Evolutionary conservation across 441 rosid genomes (phyloP).

Genomic region (Metrosideros polymorpha): DNA sequence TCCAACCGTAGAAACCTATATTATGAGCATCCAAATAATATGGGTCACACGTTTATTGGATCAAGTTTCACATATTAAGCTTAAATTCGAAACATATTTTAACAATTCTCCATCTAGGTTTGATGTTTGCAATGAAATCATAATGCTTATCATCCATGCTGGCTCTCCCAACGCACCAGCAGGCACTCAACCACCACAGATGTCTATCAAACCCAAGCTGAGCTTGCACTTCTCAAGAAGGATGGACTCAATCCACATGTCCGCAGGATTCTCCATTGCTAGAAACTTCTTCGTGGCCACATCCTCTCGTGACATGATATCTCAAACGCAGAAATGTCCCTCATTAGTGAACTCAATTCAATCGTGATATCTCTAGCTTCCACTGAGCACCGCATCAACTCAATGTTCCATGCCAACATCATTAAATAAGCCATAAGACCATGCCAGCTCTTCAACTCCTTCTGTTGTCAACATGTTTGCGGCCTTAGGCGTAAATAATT

Average conservation of each 20-base stretch:
- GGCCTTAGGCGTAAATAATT: not conserved
- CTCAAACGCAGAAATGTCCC: not conserved
- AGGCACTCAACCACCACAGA: not conserved
- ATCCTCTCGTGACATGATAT: not conserved
- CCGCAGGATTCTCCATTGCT: not conserved
- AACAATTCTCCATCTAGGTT: not conserved
- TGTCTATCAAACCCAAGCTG: too few species aligned
- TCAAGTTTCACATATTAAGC: not conserved
- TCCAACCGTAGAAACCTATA: fast-evolving
- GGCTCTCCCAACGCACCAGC: not conserved
- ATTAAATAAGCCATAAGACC: not conserved
- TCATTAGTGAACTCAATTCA: not conserved
- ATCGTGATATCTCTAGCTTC: not conserved
- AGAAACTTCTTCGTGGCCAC: not conserved
- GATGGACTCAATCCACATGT: not conserved
- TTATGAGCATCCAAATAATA: not conserved
- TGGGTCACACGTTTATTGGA: too few species aligned
- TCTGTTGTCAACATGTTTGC: not conserved
- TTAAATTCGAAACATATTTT: not conserved
- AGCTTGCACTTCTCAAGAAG: not conserved
- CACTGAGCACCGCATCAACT: not conserved
- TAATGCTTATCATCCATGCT: not conserved
- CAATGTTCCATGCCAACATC: not conserved
- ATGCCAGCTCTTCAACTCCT: not conserved
- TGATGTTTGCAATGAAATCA: not conserved